Conservation (phyloP, 352 stramenopile genomes). For the Aphanomyces stellatus region DNA sequence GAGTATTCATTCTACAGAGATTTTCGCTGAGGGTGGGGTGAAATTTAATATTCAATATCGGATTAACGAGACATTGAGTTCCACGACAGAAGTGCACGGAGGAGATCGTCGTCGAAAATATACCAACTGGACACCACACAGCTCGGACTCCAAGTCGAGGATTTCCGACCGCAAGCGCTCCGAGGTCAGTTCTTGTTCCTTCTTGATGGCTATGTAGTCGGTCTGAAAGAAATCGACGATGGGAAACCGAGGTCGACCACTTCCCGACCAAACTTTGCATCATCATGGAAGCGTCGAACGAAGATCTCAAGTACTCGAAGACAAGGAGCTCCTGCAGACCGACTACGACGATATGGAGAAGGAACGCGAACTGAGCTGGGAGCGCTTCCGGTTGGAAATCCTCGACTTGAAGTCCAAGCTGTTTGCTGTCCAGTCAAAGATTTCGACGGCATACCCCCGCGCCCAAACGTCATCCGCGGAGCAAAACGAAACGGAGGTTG, state of each 20-base stretch:
- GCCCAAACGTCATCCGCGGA: not conserved
- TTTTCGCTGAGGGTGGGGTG: too few species aligned
- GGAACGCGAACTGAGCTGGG: slow-evolving; percentile 61
- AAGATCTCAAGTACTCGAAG: slow-evolving; percentile 70
- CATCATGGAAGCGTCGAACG: slow-evolving; percentile 63
- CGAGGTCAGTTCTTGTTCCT: slow-evolving; percentile 61
- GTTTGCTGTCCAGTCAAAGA: slow-evolving; percentile 30
- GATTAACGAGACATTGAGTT: too few species aligned
- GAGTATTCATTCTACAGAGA: too few species aligned
- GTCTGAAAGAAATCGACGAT: slow-evolving; percentile 57
- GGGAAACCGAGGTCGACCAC: slow-evolving; percentile 48
- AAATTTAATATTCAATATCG: too few species aligned
- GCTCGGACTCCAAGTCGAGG: slow-evolving; percentile 78
- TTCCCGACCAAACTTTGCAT: slow-evolving; percentile 72
- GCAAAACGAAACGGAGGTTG: not conserved
- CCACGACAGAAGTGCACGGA: too few species aligned
- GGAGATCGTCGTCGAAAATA: not conserved
- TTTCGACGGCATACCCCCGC: not conserved
- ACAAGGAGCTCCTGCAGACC: slow-evolving; percentile 73
- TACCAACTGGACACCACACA: slow-evolving; percentile 39
- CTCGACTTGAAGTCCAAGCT: slow-evolving; percentile 81
- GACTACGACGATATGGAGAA: slow-evolving; percentile 75
- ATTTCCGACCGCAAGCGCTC: slow-evolving; percentile 79
- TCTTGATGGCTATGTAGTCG: slow-evolving; percentile 74
- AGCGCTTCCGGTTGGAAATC: slow-evolving; percentile 77